Percentiles rank a stretch among this genome's conserved stretches.
Conservation (phyloP, 371 early-diverging fungal species). For the Gilbertella persicaria region DNA sequence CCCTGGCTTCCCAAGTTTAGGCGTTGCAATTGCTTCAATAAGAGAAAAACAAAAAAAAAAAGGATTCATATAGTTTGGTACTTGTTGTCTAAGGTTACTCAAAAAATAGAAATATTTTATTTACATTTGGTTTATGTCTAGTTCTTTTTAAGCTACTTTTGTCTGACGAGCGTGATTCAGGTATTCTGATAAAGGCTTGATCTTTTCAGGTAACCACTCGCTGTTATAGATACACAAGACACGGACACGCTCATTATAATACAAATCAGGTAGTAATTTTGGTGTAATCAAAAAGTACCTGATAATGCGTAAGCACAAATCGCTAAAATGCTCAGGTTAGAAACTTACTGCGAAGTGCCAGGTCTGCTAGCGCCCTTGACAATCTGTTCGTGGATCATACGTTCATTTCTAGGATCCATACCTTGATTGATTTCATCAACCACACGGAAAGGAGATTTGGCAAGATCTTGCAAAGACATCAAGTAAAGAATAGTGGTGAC, state of each 20-base stretch:
- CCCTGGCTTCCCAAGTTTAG: too few species aligned
- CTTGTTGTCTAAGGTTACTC: too few species aligned
- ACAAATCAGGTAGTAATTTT: constrained; percentile 95
- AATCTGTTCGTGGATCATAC: constrained; percentile 93
- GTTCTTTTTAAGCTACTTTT: too few species aligned
- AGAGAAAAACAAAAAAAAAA: too few species aligned
- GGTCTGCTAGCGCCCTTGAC: constrained; percentile 72
- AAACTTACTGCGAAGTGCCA: constrained; percentile 72
- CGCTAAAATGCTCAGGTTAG: not conserved
- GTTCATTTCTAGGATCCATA: constrained; percentile 99
- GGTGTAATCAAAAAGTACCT: constrained; percentile 99
- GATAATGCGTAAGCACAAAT: not conserved
- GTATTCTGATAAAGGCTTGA: constrained; percentile 35
- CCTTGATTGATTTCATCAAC: constrained; percentile 99
- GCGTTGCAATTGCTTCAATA: too few species aligned
- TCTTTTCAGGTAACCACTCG: constrained; percentile 76
- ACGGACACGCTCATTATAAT: constrained; percentile 91
- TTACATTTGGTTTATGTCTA: too few species aligned
- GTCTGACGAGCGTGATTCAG: constrained; percentile 21
- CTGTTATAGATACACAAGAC: constrained; percentile 95
- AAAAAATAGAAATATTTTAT: too few species aligned
- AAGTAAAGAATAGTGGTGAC: constrained; percentile 98
- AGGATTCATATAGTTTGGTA: too few species aligned
- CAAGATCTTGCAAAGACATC: constrained; percentile 91
- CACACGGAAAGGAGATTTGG: constrained; percentile 94